Conservation (phyloP, 192 early-diverging fungal genomes). For the Geranomyces variabilis region DNA sequence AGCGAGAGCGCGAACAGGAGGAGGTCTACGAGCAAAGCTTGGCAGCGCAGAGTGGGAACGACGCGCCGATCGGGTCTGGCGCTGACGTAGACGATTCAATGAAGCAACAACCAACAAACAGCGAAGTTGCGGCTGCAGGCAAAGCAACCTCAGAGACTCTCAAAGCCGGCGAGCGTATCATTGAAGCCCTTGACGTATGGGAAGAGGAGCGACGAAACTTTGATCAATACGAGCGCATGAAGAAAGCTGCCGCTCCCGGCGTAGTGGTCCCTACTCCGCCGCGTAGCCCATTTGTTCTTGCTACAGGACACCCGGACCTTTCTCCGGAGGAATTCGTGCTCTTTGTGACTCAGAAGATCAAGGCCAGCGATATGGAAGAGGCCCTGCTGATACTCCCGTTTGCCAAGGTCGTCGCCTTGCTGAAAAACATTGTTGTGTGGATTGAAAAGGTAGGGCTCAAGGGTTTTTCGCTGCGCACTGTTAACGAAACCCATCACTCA, state of each 20-base stretch:
- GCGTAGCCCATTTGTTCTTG: slow-evolving; percentile 66
- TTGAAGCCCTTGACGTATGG: slow-evolving; percentile 89
- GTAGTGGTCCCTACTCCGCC: slow-evolving; percentile 27
- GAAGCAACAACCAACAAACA: slow-evolving; percentile 39
- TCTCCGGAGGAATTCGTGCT: slow-evolving; percentile 82
- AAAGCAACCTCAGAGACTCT: slow-evolving; percentile 93
- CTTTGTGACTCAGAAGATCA: slow-evolving; percentile 73
- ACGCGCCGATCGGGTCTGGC: slow-evolving; percentile 50
- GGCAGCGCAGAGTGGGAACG: slow-evolving; percentile 47
- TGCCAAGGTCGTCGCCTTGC: slow-evolving; percentile 72
- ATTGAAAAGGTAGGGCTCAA: slow-evolving; percentile 65
- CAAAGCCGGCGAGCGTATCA: slow-evolving; percentile 91
- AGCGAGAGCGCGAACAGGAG: slow-evolving; percentile 92
- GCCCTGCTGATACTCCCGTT: slow-evolving; percentile 90
- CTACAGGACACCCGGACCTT: slow-evolving; percentile 63
- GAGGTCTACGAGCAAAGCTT: slow-evolving; percentile 79
- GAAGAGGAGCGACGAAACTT: slow-evolving; percentile 70
- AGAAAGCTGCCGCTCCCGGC: slow-evolving; percentile 9
- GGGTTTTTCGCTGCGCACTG: not conserved
- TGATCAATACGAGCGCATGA: slow-evolving; percentile 31
- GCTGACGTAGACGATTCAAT: slow-evolving; percentile 37
- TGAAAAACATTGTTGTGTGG: slow-evolving; percentile 81
- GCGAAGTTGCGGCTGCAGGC: slow-evolving; percentile 74
- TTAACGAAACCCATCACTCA: not conserved
- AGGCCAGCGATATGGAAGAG: slow-evolving; percentile 85